These are phyloP conservation scores for Wickerhamomyces hampshirensis DNA, from an alignment of 805 yeast genomes.

Conservation along the genomic window DNA sequence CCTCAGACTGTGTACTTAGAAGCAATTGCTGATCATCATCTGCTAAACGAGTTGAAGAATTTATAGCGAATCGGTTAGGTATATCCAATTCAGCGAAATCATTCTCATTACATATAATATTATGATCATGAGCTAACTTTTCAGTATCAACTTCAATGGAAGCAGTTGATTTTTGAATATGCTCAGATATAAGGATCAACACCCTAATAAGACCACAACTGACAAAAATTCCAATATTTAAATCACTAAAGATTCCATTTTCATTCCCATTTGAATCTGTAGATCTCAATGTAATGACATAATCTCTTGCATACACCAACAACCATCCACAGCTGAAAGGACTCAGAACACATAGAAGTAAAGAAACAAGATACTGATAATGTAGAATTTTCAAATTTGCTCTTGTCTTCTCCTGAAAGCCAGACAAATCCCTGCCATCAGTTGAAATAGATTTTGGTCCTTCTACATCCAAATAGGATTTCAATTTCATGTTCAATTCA, in stretches of 20 bases:
- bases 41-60: too few relatives aligned
- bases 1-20: not conserved
- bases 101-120: not conserved
- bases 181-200: slow-evolving; percentile 17
- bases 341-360: slow-evolving; percentile 25
- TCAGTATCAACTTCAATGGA: slow-evolving; percentile 13
- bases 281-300: slow-evolving; percentile 23
- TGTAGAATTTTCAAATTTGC: slow-evolving; percentile 5
- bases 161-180: slow-evolving; percentile 17
- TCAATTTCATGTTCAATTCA: slow-evolving; percentile 11
- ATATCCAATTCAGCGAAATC: not conserved
- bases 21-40: too few relatives aligned
- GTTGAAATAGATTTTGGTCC: too few relatives aligned
- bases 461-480: slow-evolving; percentile 5
- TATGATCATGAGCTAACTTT: slow-evolving; percentile 5
- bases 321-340: slow-evolving; percentile 26
- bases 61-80: too few relatives aligned
- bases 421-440: too few relatives aligned
- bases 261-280: slow-evolving; percentile 13
- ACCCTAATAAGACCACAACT: slow-evolving; percentile 30
- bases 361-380: slow-evolving; percentile 21
- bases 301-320: slow-evolving; percentile 28
- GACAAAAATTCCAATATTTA: slow-evolving; percentile 33
- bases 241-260: slow-evolving; percentile 30
- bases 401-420: slow-evolving; percentile 2